Conservation (phyloP, 257 asterid species). For the Lycium barbarum region DNA sequence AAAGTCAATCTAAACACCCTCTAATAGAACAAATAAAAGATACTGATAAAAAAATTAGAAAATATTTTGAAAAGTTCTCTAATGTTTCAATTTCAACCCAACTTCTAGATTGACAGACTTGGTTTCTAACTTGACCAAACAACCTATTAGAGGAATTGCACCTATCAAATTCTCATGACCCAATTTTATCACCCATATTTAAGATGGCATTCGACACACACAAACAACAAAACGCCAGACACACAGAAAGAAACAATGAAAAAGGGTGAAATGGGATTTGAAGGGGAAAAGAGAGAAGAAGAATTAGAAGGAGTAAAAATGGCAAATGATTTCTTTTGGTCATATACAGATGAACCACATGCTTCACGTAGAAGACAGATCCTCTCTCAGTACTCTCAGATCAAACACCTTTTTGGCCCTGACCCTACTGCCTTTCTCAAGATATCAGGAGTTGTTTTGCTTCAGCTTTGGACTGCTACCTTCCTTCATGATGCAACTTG, state of each 20-base stretch:
- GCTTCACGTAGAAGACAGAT: conserved; percentile 87
- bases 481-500: conserved; percentile 64
- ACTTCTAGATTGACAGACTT: not conserved
- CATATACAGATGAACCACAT: conserved; percentile 93
- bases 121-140: too few relatives aligned
- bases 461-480: conserved; percentile 94
- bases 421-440: conserved; percentile 83
- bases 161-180: not conserved
- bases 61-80: not conserved
- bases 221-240: not conserved
- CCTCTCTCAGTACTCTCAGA: conserved; percentile 92
- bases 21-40: not conserved
- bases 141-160: rapidly evolving
- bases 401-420: conserved; percentile 83
- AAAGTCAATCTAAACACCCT: too few relatives aligned
- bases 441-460: conserved; percentile 76
- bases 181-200: not conserved
- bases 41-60: not conserved
- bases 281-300: conserved; percentile 49
- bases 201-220: too few relatives aligned
- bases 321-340: conserved; percentile 91
- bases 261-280: conserved; percentile 49
- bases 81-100: not conserved
- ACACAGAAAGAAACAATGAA: not conserved
- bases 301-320: conserved; percentile 54